Evolutionary conservation across 2,329 filamentous ascomycete species (phyloP), one percentile per base, ranked within the genome.

Genomic region (Curvularia eragrostidis): DNA sequence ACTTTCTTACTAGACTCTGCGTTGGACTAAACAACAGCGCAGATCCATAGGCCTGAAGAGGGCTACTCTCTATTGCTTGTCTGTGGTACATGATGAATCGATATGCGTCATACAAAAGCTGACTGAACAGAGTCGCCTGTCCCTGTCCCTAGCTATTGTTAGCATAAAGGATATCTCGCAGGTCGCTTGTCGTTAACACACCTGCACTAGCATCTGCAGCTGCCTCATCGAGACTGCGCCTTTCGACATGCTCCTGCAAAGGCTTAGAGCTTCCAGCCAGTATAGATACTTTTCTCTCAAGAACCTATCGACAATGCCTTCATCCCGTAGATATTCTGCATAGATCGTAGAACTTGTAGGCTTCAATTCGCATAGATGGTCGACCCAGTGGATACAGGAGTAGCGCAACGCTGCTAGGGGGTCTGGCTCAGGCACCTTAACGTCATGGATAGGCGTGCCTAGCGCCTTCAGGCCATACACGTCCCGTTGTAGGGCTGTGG

Each of bases 301-400:
- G 13, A 44, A 44, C 18, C 13, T 26, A 28, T 44, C 12, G 1
- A 44, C 12, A 44, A n/a, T 1, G 21, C 41, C 41, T 26, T 15
- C 8, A 18, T 44, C 41, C 28, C 12, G 23, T 12, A 44, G 21
- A 28, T 13, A 28, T 44, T 44, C 12, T n/a, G 21, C 15, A 24
- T 44, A 23, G 38, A 10, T n/a, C 12, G n/a, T 23, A 3, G 23
- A n/a, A 60, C 19, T 26, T 6, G 12, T 54, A 34, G 43, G 34
- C 0, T 38, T 50, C 39, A 18, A 62, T 34, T 65, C 65, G 48
- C 56, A 68, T n/a, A 77, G 59, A 62, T 77, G 73, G 41, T 72
- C 63, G 26, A 69, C 56, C 76, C 75, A 78, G 55, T 71, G 73
- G 38, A 75, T 50, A 56, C 70, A 76, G 5, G 70, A 68, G 46